Conservation (phyloP, 257 asterid genomes). For the Capsicum rhomboideum region DNA sequence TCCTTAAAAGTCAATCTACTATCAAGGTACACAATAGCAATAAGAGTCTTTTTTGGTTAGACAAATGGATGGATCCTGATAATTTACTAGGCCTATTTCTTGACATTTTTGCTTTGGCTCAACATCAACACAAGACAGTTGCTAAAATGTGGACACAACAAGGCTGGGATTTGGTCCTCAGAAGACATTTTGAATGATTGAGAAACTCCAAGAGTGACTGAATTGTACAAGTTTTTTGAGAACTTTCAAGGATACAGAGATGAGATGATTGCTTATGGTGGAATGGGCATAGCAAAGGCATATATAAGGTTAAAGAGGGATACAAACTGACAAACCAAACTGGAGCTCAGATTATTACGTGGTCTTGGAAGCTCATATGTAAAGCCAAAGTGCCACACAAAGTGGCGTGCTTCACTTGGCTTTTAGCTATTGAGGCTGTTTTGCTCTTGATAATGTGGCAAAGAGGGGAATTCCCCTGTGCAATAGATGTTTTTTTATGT, state of each 20-base stretch:
- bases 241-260: not conserved
- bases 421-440: not conserved
- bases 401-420: not conserved
- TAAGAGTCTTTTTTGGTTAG: not conserved
- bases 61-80: not conserved
- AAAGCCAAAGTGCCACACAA: not conserved
- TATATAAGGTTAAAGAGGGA: not conserved
- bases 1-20: not conserved
- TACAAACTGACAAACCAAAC: not conserved
- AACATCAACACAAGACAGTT: not conserved
- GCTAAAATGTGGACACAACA: not conserved
- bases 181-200: not conserved
- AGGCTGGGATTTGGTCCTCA: not conserved
- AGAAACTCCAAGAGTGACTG: not conserved
- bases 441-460: not conserved
- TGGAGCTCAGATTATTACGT: not conserved
- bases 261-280: not conserved
- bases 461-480: not conserved
- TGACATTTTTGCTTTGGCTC: not conserved
- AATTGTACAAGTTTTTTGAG: not conserved
- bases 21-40: not conserved
- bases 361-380: not conserved
- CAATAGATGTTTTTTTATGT: not conserved
- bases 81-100: not conserved
- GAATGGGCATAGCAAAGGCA: not conserved